These are phyloP conservation scores for Curvularia hawaiiensis DNA, from an alignment of 2,329 filamentous ascomycete genomes.

Conservation along the genomic window DNA sequence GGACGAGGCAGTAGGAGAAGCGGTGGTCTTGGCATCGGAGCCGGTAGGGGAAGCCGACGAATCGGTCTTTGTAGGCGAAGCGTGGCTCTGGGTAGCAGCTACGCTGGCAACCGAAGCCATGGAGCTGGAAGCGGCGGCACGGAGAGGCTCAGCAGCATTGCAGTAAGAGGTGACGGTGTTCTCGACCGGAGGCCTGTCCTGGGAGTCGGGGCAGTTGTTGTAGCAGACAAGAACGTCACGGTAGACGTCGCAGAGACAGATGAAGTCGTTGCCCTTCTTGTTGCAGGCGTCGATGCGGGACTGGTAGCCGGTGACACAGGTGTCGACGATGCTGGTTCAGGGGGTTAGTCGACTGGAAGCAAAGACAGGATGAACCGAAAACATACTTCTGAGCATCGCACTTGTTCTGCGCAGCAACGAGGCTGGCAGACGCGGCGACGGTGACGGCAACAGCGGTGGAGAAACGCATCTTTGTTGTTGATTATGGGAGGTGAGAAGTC, in stretches of 20 bases:
- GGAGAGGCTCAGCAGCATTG: constrained; percentile 48
- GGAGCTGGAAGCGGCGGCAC: constrained; percentile 26
- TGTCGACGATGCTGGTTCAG: constrained; percentile 55
- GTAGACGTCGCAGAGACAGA: constrained; percentile 64
- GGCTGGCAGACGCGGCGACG: constrained; percentile 40
- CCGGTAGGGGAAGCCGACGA: neutral
- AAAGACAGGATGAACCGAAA: neutral
- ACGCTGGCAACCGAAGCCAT: constrained; percentile 25
- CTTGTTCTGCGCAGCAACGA: constrained; percentile 49
- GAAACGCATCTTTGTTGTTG: constrained; percentile 40
- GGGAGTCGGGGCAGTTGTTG: constrained; percentile 64
- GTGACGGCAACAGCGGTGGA: constrained; percentile 32
- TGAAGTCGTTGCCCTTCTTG: constrained; percentile 53
- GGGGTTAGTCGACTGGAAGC: neutral
- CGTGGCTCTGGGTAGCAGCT: constrained; percentile 24
- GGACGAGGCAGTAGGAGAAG: constrained; percentile 10
- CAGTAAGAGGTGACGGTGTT: constrained; percentile 48
- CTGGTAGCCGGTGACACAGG: constrained; percentile 52
- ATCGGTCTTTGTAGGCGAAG: constrained; percentile 4
- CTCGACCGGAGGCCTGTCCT: constrained; percentile 40
- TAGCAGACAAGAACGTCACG: constrained; percentile 63
- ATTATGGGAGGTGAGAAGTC: neutral
- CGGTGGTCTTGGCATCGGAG: neutral
- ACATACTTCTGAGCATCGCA: constrained; percentile 49
- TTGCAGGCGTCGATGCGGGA: constrained; percentile 52